Evolutionary conservation across 805 yeast genomes (phyloP), one percentile per base, ranked within the genome.

Genomic region (Lipomyces sp.): DNA sequence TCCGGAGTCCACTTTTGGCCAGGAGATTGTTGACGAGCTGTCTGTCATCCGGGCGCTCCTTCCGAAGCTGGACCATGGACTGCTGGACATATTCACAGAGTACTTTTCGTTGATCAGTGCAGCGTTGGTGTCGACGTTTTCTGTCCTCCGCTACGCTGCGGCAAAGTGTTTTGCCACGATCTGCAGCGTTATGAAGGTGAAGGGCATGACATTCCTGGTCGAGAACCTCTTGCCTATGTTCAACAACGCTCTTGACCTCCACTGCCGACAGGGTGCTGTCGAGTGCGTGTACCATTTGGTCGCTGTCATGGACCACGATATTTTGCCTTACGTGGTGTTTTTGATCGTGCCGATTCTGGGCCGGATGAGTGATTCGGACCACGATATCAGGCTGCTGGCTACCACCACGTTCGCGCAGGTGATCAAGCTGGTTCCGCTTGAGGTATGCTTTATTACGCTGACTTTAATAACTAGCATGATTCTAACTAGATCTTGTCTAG

Each of bases 391-490:
- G 62, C 76, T 84, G 16, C 70, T 95, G 47, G 95, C 98, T 0
- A 91, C 98, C 0, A 88, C 96, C 0, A 87, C 98, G 0, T 93
- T 93, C 76, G 99, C 99, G 0, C 83, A 95, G 0, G 87, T 93
- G 51, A 91, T 93, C 60, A 93, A 91, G 67, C 72, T 93, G 56
- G 98, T 93, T 19, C 99, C 99, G 4, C 75, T 93, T 52, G 99
- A 93, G 70, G 55, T 50, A 18, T 14, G 49, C n/a, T 16, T 11
- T 44, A n/a, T n/a, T n/a, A n/a, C n/a, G n/a, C n/a, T n/a, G n/a
- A n/a, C n/a, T n/a, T n/a, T n/a, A n/a, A n/a, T n/a, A n/a, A n/a
- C n/a, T n/a, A n/a, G n/a, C n/a, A n/a, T n/a, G n/a, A n/a, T n/a
- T n/a, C n/a, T n/a, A n/a, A n/a, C n/a, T 14, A 41, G 22, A 3